Percentiles rank a stretch among this genome's conserved stretches.
Conservation (phyloP, 2,329 filamentous ascomycete species). For the Beauveria scarabaeidicola region DNA sequence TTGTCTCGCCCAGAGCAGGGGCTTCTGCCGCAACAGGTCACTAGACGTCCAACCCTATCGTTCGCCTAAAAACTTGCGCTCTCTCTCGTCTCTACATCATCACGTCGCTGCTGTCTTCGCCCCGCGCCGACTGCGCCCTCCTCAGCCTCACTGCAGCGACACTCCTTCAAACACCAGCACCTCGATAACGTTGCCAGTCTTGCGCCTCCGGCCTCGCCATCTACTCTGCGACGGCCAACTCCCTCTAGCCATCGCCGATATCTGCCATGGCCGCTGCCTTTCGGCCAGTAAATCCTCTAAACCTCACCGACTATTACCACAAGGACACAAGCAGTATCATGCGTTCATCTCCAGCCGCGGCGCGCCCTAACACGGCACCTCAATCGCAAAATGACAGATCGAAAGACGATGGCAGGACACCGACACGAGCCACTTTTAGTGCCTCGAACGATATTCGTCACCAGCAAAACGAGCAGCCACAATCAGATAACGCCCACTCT, state of each 20-base stretch:
- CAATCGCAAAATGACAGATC: constrained; percentile 20
- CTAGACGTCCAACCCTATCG: neutral
- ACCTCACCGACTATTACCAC: constrained; percentile 14
- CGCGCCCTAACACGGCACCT: constrained; percentile 29
- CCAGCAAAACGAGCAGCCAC: constrained; percentile 21
- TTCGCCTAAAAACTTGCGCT: neutral
- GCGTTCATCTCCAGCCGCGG: constrained; percentile 27
- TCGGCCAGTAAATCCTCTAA: constrained; percentile 38
- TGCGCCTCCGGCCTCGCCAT: neutral
- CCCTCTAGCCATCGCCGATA: neutral
- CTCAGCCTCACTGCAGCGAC: constrained; percentile 3
- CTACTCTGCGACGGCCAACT: neutral
- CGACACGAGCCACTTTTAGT: constrained; percentile 51
- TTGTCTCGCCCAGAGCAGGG: constrained; percentile 5
- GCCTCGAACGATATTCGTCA: constrained; percentile 37
- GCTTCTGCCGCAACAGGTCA: neutral
- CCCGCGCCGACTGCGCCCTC: constrained; percentile 1
- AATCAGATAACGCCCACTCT: constrained; percentile 2
- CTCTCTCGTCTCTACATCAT: constrained; percentile 1
- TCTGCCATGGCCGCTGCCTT: constrained; percentile 39
- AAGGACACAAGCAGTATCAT: constrained; percentile 24
- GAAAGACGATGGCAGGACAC: constrained; percentile 47
- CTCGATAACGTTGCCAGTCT: neutral
- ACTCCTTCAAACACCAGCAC: neutral
- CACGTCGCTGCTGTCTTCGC: neutral